Evolutionary conservation across 1,284 basidiomycete genomes (phyloP), one percentile per base, ranked within the genome.

Genomic region (Rhodotorula glutinis): DNA sequence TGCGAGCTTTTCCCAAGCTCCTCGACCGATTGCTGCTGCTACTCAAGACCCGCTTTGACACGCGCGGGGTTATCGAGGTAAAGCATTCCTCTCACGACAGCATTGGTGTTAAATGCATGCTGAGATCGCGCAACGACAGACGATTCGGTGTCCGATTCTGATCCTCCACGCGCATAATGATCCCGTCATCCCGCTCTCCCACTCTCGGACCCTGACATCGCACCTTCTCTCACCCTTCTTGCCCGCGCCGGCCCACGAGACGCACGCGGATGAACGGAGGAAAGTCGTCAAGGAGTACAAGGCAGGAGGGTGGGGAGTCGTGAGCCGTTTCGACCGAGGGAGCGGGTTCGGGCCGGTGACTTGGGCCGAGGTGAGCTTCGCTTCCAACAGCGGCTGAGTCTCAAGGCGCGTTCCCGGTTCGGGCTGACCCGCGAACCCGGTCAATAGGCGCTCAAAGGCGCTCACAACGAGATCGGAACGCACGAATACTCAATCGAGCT

Each of bases 141-240:
- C 56, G 56, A 84, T 88, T 61, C 83, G 85, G 43, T 84, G 84
- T 0, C 84, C 88, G 8, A 83, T 92, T 10, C 80, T 95, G 19
- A 83, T 96, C 68, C 85, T 85, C 0, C 92, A 96, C 77, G 86
- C 92, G 2, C 83, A 85, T 72, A 83, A 91, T 76, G 93, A 97
- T 79, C 83, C 82, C 75, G 87, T 63, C 56, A 93, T 96, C 61
- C 89, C 89, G 0, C 79, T 84, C 74, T 80, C 83, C 0, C 93
- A 97, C 77, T 89, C 90, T 0, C 81, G 83, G n/a, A 80, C 81
- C 0, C 83, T 94, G 43, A 57, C 65, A 1, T 19, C 56, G 5
- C 60, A 53, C 0, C 84, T 92, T 67, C 77, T 91, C 33, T 84
- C 86, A 21, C 84, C 85, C 0, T 79, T 84, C 60, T 81, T 90